Base-by-base conservation (phyloP, 106 monocot genomes). In the Dendrobium catenatum region DNA sequence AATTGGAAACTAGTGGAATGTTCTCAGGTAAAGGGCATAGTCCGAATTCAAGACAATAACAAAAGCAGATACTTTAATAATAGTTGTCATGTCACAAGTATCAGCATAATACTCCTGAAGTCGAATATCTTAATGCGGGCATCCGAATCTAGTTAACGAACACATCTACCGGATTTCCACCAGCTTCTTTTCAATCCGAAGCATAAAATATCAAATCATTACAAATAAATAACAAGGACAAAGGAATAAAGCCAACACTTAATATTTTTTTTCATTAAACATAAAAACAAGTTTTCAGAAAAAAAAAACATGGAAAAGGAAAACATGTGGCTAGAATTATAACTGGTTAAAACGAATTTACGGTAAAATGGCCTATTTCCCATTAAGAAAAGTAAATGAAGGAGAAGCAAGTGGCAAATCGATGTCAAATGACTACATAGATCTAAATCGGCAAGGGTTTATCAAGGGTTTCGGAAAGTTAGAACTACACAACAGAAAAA, bases 131-230 rank as follows among this genome's bases (percentile, higher is more conserved):
- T 49, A 48, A 76, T 43, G 48, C 27, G 49, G 49, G 76, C 48
- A 76, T 76, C 76, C 40, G 49, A 76, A 76, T 76, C 46, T 10
- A 76, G 49, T 26, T 76, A 27, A 49, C n/a, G 26, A 49, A 4
- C 20, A 11, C 11, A 76, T 4, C 49, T 26, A 42, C 42, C 13
- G 16, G 2, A 70, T 2, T 70, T 16, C 31, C 43, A 74, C 42
- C n/a, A 74, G 16, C 72, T 22, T 74, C 41, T 22, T 42, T 19
- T 17, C 19, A 19, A 74, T 74, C 8, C 22, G 43, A 40, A 70
- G 72, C 72, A 72, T 72, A 72, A 16, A 40, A 37, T 40, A 74
- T 44, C 74, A 44, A 20, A 42, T 44, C 41, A 42, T 44, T 4
- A 42, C 8, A 6, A 41, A 18, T 68, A 26, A 68, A 68, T 68